These are phyloP conservation scores for Blastobotrys chiropterorum DNA, from an alignment of 805 yeast genomes.

Conservation along the genomic window DNA sequence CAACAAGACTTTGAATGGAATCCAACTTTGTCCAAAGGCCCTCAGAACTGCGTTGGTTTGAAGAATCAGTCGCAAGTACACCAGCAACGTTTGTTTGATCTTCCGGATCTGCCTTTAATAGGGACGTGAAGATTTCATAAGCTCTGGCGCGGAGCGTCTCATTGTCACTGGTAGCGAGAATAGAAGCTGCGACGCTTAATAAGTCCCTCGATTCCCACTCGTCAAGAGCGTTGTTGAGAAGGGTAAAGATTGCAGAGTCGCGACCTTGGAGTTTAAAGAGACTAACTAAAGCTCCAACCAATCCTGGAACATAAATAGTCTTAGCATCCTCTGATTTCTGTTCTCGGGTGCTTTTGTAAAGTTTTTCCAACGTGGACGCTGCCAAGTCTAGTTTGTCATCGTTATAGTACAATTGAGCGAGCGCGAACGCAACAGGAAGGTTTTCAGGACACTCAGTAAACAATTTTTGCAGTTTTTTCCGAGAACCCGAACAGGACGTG, in stretches of 20 bases:
- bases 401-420: conserved; percentile 24
- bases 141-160: conserved; percentile 24
- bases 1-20: conserved; percentile 13
- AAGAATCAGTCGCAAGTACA: conserved; percentile 19
- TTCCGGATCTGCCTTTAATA: conserved; percentile 8
- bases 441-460: conserved; percentile 27
- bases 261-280: conserved; percentile 44
- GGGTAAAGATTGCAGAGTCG: conserved; percentile 27
- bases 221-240: conserved; percentile 31
- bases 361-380: conserved; percentile 24
- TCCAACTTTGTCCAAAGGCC: conserved; percentile 7
- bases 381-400: conserved; percentile 24
- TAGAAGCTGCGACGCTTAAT: conserved; percentile 32
- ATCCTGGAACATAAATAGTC: conserved; percentile 36
- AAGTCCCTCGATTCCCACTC: conserved; percentile 17
- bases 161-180: conserved; percentile 34
- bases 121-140: conserved; percentile 26
- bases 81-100: conserved; percentile 13
- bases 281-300: conserved; percentile 44
- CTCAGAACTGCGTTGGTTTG: conserved; percentile 27
- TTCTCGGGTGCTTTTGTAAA: conserved; percentile 1
- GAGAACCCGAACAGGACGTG: background rate
- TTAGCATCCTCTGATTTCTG: too few species aligned
- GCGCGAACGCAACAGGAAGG: conserved; percentile 23
- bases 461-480: conserved; percentile 22